These are phyloP conservation scores for Polyporus tsugae DNA, from an alignment of 1,284 basidiomycete genomes.

Conservation along the genomic window DNA sequence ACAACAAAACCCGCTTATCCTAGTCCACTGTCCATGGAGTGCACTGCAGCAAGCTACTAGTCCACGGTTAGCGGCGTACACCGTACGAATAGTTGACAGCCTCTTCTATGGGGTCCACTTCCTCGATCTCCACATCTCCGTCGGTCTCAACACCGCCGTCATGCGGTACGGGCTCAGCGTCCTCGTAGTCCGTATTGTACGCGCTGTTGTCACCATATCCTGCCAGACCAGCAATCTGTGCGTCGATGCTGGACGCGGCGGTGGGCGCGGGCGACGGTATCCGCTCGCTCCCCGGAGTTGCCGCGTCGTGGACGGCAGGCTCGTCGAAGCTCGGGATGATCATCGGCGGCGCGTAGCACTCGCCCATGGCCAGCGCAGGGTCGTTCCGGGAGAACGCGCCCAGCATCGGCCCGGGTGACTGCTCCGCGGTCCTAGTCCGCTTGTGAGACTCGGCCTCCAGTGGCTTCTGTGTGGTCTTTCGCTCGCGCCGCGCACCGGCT, in stretches of 20 bases:
- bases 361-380: slow-evolving; percentile 20
- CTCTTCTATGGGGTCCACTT: slow-evolving; percentile 34
- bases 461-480: slow-evolving; percentile 29
- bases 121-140: slow-evolving; percentile 31
- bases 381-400: slow-evolving; percentile 19
- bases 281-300: slow-evolving; percentile 38
- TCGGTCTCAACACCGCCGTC: slow-evolving; percentile 28
- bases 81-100: slow-evolving; percentile 25
- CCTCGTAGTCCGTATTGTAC: slow-evolving; percentile 45
- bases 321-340: slow-evolving; percentile 26
- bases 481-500: slow-evolving; percentile 37
- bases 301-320: slow-evolving; percentile 21
- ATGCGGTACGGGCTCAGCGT: slow-evolving; percentile 26
- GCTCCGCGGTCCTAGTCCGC: slow-evolving; percentile 30
- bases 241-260: slow-evolving; percentile 54
- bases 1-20: background rate
- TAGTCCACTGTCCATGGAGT: background rate
- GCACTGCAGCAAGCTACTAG: slow-evolving; percentile 8
- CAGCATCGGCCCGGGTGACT: slow-evolving; percentile 17
- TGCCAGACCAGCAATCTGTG: slow-evolving; percentile 34
- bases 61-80: background rate
- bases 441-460: slow-evolving; percentile 28
- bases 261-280: slow-evolving; percentile 60
- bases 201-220: slow-evolving; percentile 41
- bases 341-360: slow-evolving; percentile 35